These are phyloP conservation scores for Trifolium repens DNA, from an alignment of 306 rosid genomes.

Conservation along the genomic window DNA sequence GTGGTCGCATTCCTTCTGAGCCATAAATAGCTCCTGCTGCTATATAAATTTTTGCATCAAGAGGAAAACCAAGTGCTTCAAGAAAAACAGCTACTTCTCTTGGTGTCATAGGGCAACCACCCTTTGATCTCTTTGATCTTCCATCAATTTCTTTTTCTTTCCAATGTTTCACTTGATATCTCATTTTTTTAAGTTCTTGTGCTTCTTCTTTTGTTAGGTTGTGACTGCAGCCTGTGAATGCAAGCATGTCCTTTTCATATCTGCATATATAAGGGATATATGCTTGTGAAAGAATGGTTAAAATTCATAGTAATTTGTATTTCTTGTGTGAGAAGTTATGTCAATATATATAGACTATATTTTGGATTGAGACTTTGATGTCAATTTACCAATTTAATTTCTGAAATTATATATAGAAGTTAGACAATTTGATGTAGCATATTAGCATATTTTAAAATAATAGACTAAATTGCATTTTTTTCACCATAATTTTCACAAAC, in stretches of 20 bases:
- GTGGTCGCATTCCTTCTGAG: conserved; percentile 44
- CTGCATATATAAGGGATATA: conserved; percentile 41
- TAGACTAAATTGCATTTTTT: too few species aligned
- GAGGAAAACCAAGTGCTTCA: conserved; percentile 70
- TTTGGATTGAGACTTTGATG: too few species aligned
- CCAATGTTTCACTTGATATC: conserved; percentile 62
- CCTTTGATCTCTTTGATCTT: conserved; percentile 46
- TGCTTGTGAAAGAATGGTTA: not conserved
- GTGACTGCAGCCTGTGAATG: conserved; percentile 78
- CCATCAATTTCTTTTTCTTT: conserved; percentile 62
- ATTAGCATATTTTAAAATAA: too few species aligned
- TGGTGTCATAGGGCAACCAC: conserved; percentile 81
- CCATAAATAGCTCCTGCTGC: conserved; percentile 68
- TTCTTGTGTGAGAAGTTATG: too few species aligned
- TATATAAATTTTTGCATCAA: conserved; percentile 59
- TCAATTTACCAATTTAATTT: too few species aligned
- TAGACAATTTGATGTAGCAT: too few species aligned
- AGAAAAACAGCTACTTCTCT: conserved; percentile 74
- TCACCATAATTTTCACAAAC: too few species aligned
- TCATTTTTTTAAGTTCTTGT: conserved; percentile 45
- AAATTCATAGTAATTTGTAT: not conserved
- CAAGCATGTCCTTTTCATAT: conserved; percentile 85
- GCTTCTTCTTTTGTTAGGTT: conserved; percentile 56
- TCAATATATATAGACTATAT: too few species aligned
- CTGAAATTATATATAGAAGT: too few species aligned